phyloP scores from a whole-genome alignment of 257 asterid species.

The Nicotiana tomentosiformis region DNA sequence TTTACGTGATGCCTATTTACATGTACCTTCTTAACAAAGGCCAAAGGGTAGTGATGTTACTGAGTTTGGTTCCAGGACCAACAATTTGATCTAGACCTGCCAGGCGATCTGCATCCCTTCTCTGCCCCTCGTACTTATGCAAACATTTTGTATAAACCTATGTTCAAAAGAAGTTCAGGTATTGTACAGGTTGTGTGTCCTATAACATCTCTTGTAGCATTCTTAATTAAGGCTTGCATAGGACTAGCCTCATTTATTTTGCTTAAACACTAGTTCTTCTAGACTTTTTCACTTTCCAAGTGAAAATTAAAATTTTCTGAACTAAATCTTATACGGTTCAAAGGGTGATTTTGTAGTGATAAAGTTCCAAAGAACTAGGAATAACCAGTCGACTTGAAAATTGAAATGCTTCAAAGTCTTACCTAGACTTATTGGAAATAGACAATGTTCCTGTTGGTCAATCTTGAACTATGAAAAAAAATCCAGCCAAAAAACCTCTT shows the following conservation, averaged over 20 bases:
- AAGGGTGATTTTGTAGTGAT: not conserved
- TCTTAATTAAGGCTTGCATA: not conserved
- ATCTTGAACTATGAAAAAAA: not conserved
- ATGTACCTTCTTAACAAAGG: not conserved
- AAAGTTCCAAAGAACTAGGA: not conserved
- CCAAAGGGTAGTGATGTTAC: not conserved
- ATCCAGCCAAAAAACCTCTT: not conserved
- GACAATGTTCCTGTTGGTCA: not conserved
- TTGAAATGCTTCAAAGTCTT: not conserved
- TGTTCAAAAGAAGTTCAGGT: not conserved
- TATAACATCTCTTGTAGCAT: not conserved
- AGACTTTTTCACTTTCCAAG: not conserved
- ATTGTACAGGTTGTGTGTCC: not conserved
- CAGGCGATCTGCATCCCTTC: not conserved
- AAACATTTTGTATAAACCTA: not conserved
- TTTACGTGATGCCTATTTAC: not conserved
- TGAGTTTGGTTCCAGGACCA: not conserved
- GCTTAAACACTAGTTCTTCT: not conserved
- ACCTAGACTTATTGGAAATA: not conserved
- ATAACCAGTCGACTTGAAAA: not conserved
- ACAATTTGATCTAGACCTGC: not conserved
- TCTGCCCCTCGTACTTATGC: not conserved
- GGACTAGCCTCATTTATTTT: not conserved
- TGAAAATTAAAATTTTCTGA: not conserved
- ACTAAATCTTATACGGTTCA: not conserved